phyloP scores from a whole-genome alignment of 768 basidiomycete genomes.

The Auriscalpium orientale region DNA sequence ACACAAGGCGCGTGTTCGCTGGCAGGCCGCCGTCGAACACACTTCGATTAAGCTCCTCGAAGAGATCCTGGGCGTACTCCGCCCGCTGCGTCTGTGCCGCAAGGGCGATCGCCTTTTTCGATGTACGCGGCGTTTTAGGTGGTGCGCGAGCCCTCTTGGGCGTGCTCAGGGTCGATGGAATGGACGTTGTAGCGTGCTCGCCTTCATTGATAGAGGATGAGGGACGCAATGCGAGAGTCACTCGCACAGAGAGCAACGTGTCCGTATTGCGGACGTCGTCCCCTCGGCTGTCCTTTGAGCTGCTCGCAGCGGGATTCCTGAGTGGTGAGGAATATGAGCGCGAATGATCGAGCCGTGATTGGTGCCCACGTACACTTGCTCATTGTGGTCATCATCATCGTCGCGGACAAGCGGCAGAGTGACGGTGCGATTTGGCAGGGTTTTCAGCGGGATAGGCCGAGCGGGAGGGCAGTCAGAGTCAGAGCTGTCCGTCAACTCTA shows the following conservation, averaged over 20 bases:
- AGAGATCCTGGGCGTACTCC: constrained; percentile 10
- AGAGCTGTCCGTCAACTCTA: neutral
- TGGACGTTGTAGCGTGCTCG: neutral
- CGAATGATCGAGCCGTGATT: neutral
- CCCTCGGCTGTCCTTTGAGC: neutral
- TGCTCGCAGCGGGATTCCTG: neutral
- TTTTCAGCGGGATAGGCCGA: neutral
- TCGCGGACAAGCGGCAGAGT: neutral
- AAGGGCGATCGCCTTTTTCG: constrained; percentile 10
- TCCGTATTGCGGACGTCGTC: neutral
- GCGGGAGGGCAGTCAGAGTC: neutral
- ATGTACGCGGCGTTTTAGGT: constrained; percentile 10
- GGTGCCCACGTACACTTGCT: neutral
- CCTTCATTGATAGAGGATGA: neutral
- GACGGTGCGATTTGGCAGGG: neutral
- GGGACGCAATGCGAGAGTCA: neutral
- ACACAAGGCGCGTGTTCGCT: constrained; percentile 4
- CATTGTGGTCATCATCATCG: too few relatives aligned
- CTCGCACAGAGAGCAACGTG: neutral
- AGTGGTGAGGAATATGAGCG: neutral
- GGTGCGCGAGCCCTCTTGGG: constrained; percentile 2
- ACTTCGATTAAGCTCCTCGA: constrained; percentile 11
- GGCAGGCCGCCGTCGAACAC: constrained; percentile 12
- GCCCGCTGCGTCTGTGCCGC: constrained; percentile 12
- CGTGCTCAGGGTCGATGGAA: neutral